Base-by-base conservation (phyloP, 2,329 filamentous ascomycete genomes). In the Mariannaea elegans region DNA sequence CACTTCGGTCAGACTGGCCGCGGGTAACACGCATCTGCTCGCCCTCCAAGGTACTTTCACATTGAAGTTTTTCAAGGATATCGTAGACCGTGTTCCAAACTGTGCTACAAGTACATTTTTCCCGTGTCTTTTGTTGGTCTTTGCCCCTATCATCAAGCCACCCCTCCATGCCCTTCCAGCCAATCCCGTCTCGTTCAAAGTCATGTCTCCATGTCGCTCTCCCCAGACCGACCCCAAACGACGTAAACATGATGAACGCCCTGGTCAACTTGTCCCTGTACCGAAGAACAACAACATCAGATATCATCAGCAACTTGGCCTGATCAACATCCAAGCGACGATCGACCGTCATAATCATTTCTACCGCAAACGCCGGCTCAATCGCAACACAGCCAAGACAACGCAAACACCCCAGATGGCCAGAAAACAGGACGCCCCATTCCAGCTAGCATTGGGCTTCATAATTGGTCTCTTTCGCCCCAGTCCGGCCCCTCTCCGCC, bases 41-140 rank as follows among this genome's bases (percentile, higher is more conserved):
- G 47, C 13, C 23, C 41, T 36, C 42, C 23, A 45, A 23, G 42
- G 47, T 52, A 61, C 47, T 14, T 49, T 47, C 34, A 53, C 29
- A 13, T 32, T 56, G 36, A 19, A 49, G 18, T 44, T 50, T 45
- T 41, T 18, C 34, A 41, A 59, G 48, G 34, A 41, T 48, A 57
- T 46, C 32, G 49, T 45, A 41, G 41, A 18, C 64, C 64, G 65
- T 67, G 61, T 42, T 52, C 16, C 16, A 65, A 50, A 67, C 65
- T 67, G 65, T 67, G 65, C 60, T 47, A 10, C 16, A 59, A 38
- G 65, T 65, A 66, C 42, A 41, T 21, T 63, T 60, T 59, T 49
- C 31, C 27, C 19, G 14, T 21, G n/a, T 31, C 39, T 49, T 44
- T 10, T 51, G 24, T 60, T 56, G 39, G 44, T 44, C 48, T 47